Percentiles rank a stretch among this genome's conserved stretches.
phyloP scores from a whole-genome alignment of 768 basidiomycete genomes.

The Pilatotrama ljubarskyi region DNA sequence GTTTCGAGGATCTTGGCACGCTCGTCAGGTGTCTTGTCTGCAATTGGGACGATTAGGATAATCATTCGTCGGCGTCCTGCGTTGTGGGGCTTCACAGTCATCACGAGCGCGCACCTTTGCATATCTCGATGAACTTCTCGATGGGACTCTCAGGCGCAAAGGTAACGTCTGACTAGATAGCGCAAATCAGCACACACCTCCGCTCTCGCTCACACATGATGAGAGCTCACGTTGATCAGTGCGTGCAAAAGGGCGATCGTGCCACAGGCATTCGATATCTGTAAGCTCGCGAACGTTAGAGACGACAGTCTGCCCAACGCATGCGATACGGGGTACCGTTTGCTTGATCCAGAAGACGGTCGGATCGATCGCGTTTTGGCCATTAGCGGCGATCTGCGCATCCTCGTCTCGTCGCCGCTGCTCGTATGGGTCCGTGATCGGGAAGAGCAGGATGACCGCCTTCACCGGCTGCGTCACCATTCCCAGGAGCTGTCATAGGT shows the following conservation, averaged over 20 bases:
- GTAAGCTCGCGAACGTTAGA: neutral
- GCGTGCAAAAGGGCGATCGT: conserved; percentile 38
- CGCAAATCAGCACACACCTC: neutral
- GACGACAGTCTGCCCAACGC: neutral
- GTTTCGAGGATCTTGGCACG: conserved; percentile 75
- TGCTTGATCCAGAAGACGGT: conserved; percentile 89
- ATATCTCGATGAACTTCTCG: conserved; percentile 63
- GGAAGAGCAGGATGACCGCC: conserved; percentile 87
- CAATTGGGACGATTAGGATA: too few relatives aligned
- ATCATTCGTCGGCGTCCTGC: neutral
- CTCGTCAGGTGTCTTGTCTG: conserved; percentile 70
- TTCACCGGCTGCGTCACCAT: conserved; percentile 75
- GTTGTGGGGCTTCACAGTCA: neutral
- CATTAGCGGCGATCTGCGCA: conserved; percentile 46
- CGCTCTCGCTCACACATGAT: neutral
- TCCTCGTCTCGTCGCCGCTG: conserved; percentile 61
- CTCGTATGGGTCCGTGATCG: conserved; percentile 55
- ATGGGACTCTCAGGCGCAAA: conserved; percentile 60
- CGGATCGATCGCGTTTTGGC: conserved; percentile 52
- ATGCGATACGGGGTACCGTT: conserved; percentile 52
- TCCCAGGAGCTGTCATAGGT: conserved; percentile 54
- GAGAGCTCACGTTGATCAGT: conserved; percentile 66
- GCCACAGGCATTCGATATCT: conserved; percentile 37
- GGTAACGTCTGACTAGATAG: conserved; percentile 54
- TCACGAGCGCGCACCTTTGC: conserved; percentile 45